Evolutionary conservation across 208 protist genomes (phyloP).

Genomic region (Balamuthia mandrillaris): DNA sequence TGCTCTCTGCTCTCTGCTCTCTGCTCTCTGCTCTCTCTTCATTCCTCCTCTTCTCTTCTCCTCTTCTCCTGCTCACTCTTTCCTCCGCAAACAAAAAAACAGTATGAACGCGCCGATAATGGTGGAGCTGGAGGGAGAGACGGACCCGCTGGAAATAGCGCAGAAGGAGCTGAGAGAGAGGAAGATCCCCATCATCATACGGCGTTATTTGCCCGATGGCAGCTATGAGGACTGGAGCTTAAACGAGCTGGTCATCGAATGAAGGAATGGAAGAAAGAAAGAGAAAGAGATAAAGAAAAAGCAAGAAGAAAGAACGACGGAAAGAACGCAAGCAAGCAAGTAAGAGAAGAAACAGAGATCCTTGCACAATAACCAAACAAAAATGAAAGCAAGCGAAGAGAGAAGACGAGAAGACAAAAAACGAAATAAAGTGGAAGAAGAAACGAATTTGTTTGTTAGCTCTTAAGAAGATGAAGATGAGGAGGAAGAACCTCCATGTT

Average conservation of each 20-base stretch:
- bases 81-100: neutral
- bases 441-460: no score
- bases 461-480: no score
- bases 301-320: no score
- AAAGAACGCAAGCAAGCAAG: no score
- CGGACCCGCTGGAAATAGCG: conserved; percentile 96
- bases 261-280: no score
- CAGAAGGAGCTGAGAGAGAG: conserved; percentile 92
- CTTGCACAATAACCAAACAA: no score
- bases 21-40: neutral
- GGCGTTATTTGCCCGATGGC: conserved; percentile 88
- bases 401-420: no score
- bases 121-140: conserved; percentile 93
- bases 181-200: conserved; percentile 97
- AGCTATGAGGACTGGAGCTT: conserved; percentile 87
- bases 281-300: no score
- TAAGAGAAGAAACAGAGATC: no score
- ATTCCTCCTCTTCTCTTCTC: neutral
- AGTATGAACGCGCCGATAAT: conserved; percentile 95
- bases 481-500: no score
- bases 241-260: conserved; percentile 31
- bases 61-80: neutral
- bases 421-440: no score
- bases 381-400: no score
- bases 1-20: neutral